A percentile compares a stretch with the other conserved stretches of the same genome.
These are phyloP conservation scores for Trichosporon inkin DNA, from an alignment of 1,284 basidiomycete genomes.

Conservation along the genomic window DNA sequence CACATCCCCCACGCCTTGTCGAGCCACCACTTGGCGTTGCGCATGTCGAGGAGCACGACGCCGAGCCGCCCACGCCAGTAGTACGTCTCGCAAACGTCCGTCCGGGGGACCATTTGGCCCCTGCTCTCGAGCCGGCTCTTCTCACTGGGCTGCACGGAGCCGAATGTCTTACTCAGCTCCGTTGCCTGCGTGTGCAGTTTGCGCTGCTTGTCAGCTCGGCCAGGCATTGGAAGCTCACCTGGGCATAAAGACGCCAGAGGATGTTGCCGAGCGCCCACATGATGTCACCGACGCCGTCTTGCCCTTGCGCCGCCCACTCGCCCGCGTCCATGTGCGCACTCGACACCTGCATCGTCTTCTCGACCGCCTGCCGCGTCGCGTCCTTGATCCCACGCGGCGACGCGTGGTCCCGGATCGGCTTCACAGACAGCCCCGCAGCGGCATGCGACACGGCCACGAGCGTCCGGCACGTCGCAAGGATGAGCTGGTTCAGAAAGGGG, in stretches of 20 bases:
- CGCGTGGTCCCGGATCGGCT: conserved; percentile 27
- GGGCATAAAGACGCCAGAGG: conserved; percentile 41
- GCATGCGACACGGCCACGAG: conserved; percentile 13
- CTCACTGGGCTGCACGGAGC: conserved; percentile 32
- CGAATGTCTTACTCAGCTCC: conserved; percentile 32
- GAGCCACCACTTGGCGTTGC: conserved; percentile 34
- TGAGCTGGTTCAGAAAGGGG: conserved; percentile 34
- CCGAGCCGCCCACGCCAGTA: conserved; percentile 45
- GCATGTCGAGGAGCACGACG: conserved; percentile 39
- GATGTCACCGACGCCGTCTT: conserved; percentile 32
- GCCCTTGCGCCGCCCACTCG: conserved; percentile 24
- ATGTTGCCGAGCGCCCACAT: conserved; percentile 39
- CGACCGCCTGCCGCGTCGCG: conserved; percentile 40
- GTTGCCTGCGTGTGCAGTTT: conserved; percentile 43
- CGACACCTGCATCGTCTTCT: conserved; percentile 35
- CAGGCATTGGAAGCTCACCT: conserved; percentile 22
- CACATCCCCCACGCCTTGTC: conserved; percentile 37
- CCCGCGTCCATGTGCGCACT: conserved; percentile 20
- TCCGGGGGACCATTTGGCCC: conserved; percentile 19
- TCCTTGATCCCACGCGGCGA: conserved; percentile 41
- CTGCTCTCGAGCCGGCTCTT: conserved; percentile 31
- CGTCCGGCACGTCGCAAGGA: conserved; percentile 20
- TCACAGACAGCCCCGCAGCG: conserved; percentile 31
- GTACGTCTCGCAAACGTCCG: conserved; percentile 39
- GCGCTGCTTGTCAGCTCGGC: conserved; percentile 20